phyloP scores from a whole-genome alignment of 2,329 filamentous ascomycete species.

The Rhexocercosporidium sp. region DNA sequence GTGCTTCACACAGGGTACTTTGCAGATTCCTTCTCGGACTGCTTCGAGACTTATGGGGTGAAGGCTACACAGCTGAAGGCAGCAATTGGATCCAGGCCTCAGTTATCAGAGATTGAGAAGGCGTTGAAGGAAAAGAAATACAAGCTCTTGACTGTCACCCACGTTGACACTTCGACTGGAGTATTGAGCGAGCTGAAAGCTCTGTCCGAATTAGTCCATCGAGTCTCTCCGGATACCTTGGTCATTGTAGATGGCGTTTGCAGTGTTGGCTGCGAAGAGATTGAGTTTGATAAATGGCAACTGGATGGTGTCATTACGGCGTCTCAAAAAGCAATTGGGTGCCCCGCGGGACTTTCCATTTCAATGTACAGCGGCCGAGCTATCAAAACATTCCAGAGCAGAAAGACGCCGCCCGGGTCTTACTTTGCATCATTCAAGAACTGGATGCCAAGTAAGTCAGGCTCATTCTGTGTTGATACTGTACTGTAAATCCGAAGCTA shows the following conservation, averaged over 20 bases:
- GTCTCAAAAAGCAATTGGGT: conserved; percentile 95
- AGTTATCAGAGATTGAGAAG: conserved; percentile 85
- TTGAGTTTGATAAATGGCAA: conserved; percentile 93
- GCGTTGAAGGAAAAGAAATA: conserved; percentile 90
- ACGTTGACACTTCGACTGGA: conserved; percentile 96
- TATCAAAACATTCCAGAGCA: conserved; percentile 77
- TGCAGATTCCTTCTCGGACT: conserved; percentile 91
- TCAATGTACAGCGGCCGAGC: conserved; percentile 91
- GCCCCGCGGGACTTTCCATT: conserved; percentile 91
- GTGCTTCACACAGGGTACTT: conserved; percentile 98
- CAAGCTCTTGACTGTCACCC: conserved; percentile 93
- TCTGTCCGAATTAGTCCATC: conserved; percentile 80
- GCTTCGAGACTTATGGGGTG: conserved; percentile 88
- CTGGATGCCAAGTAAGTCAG: conserved; percentile 81
- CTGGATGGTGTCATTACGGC: conserved; percentile 93
- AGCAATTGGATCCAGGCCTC: conserved; percentile 84
- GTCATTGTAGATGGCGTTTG: conserved; percentile 95
- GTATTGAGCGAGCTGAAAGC: conserved; percentile 90
- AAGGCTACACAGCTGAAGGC: conserved; percentile 90
- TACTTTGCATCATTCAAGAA: conserved; percentile 98
- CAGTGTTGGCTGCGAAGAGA: conserved; percentile 95
- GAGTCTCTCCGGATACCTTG: conserved; percentile 88
- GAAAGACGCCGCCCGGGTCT: conserved; percentile 80
- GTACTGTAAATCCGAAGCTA: neutral
- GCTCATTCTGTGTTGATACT: neutral